Base-by-base conservation (phyloP, 208 protist genomes). In the Novymonas esmeraldas region DNA sequence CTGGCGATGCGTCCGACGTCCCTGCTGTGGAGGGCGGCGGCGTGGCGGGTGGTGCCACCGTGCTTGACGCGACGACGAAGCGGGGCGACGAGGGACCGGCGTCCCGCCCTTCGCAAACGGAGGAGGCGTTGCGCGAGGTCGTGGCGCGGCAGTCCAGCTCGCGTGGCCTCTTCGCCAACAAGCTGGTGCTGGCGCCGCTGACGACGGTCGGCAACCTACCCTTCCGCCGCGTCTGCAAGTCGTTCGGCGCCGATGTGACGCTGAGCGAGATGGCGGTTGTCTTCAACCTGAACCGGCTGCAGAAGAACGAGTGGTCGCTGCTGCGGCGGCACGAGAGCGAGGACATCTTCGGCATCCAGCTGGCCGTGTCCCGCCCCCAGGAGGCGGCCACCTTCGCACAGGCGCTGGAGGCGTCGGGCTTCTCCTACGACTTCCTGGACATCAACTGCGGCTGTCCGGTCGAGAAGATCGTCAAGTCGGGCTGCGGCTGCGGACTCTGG, bases 141-240 rank as follows among this genome's bases (percentile, higher is more conserved):
- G 77, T 78, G 5, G 58, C 61, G 29, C 68, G 67, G 34, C 77
- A 69, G 22, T 36, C 29, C 36, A 73, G 73, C 55, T 63, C 68
- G 44, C 64, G 73, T 31, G 72, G 89, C 28, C 62, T 98, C 49
- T 98, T 95, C 62, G 50, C 48, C 1, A 78, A 94, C 65, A 98
- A 99, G 82, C 68, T 98, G 14, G 89, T 98, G 56, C 89, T 99
- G 6, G 98, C 98, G 20, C 98, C 98, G 10, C 90, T 99, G 29
- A 99, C 98, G 7, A 99, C 98, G 7, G 96, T 99, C 22, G 98
- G 98, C 51, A 99, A 99, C 73, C 78, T 99, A 49, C 98, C 98
- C 14, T 99, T 98, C 67, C 91, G 98, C 31, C 87, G 93, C 39
- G 64, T 98, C 44, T 98, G 95, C 79, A 97, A 97, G 66, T 68